Base-by-base conservation (phyloP, 345 rosid genomes). In the Gossypium raimondii region DNA sequence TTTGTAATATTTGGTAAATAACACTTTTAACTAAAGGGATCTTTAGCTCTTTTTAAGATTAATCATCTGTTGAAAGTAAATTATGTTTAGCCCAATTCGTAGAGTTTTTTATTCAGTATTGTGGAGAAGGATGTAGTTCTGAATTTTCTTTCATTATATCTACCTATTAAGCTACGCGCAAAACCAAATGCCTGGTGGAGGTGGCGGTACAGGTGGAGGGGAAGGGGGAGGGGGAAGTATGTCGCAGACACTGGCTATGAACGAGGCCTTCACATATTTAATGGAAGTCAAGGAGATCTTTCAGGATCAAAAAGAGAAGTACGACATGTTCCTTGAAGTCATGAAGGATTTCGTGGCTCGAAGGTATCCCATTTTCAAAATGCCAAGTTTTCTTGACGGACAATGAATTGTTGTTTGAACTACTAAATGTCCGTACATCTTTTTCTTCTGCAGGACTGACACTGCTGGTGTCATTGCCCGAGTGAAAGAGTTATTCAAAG, bases 231-330 rank as follows among this genome's bases (percentile, higher is more conserved):
- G 71, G 14, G 79, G 79, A 29, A 7, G 76, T 48, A 70, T 38
- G n/a, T 73, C 85, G 41, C 95, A 89, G 76, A 91, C 88, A 77
- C 79, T 92, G 74, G 90, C 98, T 3, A 94, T 92, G 4, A 87
- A 84, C 53, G 98, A 94, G 4, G 38, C 38, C 38, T 0, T 34
- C 0, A 34, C 38, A 34, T 34, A 34, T 34, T 0, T 34, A 0
- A 34, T 0, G 38, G 38, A 34, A 34, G 38, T 34, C 38, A 34
- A 34, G 38, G 38, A 4, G 38, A 4, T 34, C 1, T 34, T 34
- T 34, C 6, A 34, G 38, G 38, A 34, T 34, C 38, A 34, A 4
- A 4, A 4, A 34, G 38, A 0, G 38, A 34, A 34, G 38, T 34
- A 34, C 6, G 38, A 4, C 38, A 34, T 34, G 38, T 34, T 34